Evolutionary conservation across 192 early-diverging fungal genomes (phyloP).

Genomic region (Coemansia sp.): DNA sequence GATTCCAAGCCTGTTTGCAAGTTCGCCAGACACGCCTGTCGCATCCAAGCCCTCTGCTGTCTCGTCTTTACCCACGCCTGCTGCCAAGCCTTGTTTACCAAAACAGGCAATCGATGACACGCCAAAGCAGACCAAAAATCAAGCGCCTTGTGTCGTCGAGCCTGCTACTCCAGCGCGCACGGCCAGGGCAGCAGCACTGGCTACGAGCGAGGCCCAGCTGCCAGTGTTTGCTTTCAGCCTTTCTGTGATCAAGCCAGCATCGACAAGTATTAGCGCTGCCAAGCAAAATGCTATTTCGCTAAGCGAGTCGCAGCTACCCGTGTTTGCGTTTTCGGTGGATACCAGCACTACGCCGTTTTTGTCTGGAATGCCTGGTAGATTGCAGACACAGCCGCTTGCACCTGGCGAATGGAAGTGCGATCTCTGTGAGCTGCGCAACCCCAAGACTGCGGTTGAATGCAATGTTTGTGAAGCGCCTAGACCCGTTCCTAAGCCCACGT

Average conservation of each 20-base stretch:
- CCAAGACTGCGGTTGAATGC: conserved; percentile 13
- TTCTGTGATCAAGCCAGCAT: too few species aligned
- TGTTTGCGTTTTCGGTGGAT: conserved; percentile 23
- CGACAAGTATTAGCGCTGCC: not conserved
- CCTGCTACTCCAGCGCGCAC: not conserved
- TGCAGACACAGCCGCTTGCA: conserved; percentile 1
- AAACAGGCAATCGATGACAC: not conserved
- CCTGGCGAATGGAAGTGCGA: conserved; percentile 38
- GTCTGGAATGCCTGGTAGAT: not conserved
- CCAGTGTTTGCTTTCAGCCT: not conserved
- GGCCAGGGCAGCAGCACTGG: not conserved
- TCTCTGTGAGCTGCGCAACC: conserved; percentile 26
- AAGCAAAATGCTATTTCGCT: not conserved
- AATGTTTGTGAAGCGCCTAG: conserved; percentile 25
- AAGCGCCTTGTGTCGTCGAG: not conserved
- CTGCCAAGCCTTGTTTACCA: not conserved
- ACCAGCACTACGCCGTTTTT: not conserved
- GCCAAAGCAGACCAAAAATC: conserved; percentile 9
- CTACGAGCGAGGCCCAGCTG: not conserved
- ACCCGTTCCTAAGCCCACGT: not conserved
- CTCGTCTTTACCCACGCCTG: not conserved
- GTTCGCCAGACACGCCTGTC: conserved; percentile 3
- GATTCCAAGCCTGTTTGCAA: conserved; percentile 6
- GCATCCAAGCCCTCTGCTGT: conserved; percentile 1
- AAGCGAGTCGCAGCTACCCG: conserved; percentile 18